Evolutionary conservation across 2,329 filamentous ascomycete species (phyloP).

Genomic region (Colletotrichum sp.): DNA sequence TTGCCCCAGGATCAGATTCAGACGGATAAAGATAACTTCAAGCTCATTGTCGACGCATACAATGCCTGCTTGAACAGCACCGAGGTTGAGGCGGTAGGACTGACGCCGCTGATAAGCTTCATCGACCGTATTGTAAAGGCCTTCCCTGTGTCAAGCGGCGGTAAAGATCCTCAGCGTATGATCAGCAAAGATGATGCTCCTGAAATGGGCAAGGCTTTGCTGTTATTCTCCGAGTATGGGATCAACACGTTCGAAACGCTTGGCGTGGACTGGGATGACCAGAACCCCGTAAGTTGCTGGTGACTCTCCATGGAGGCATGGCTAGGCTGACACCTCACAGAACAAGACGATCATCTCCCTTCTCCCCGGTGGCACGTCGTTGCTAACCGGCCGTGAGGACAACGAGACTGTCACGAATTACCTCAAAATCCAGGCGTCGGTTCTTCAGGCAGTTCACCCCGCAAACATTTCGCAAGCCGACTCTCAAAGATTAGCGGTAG

Average conservation of each 20-base stretch:
- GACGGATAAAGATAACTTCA: conserved; percentile 64
- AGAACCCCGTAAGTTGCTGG: conserved; percentile 37
- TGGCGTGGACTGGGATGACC: conserved; percentile 43
- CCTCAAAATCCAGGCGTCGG: not conserved
- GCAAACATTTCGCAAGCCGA: not conserved
- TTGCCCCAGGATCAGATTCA: conserved; percentile 41
- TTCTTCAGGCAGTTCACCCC: conserved; percentile 9
- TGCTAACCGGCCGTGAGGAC: not conserved
- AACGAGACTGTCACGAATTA: conserved; percentile 3
- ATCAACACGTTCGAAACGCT: conserved; percentile 43
- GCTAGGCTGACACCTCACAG: conserved; percentile 52
- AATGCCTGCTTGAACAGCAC: conserved; percentile 68
- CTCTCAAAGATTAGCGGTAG: not conserved
- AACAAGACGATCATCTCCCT: conserved; percentile 46
- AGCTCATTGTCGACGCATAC: conserved; percentile 68
- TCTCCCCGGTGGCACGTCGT: not conserved
- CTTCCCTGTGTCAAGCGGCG: conserved; percentile 24
- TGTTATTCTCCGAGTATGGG: conserved; percentile 49
- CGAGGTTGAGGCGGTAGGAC: conserved; percentile 56
- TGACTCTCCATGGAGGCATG: not conserved
- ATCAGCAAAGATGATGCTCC: not conserved
- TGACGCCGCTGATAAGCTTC: conserved; percentile 59
- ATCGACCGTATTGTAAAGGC: conserved; percentile 41
- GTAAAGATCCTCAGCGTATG: conserved; percentile 28
- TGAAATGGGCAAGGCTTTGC: conserved; percentile 36